Conservation (phyloP, 106 monocot genomes). For the Dendrobium officinale region DNA sequence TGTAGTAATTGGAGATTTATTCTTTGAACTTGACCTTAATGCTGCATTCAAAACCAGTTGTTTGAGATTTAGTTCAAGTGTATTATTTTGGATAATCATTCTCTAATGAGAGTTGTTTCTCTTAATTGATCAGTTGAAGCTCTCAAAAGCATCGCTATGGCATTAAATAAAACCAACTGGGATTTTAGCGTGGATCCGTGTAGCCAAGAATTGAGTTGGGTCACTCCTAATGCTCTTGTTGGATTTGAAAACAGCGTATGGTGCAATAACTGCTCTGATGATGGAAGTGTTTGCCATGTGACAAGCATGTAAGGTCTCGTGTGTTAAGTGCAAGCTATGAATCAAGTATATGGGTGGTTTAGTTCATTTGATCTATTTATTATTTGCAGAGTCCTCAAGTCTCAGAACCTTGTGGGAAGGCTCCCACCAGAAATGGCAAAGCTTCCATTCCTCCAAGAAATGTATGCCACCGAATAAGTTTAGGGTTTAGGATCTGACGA, state of each 20-base stretch:
- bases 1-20: too few relatives aligned
- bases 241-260: conserved; percentile 27
- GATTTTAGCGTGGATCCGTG: conserved; percentile 69
- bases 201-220: conserved; percentile 33
- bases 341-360: too few relatives aligned
- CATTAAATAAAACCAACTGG: conserved; percentile 46
- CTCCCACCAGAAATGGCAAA: conserved; percentile 10
- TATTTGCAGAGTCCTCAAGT: conserved; percentile 1
- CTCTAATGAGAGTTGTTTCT: neutral
- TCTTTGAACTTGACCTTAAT: too few relatives aligned
- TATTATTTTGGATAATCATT: too few relatives aligned
- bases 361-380: neutral
- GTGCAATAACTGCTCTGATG: conserved; percentile 21
- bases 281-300: conserved; percentile 13
- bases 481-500: neutral
- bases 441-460: conserved; percentile 8
- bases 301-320: conserved; percentile 7
- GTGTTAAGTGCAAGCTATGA: neutral
- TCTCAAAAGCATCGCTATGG: conserved; percentile 30
- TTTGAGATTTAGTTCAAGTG: too few relatives aligned
- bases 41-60: too few relatives aligned
- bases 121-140: conserved; percentile 28
- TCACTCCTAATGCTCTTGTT: conserved; percentile 9
- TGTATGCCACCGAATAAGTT: neutral
- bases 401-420: conserved; percentile 7